Evolutionary conservation across 768 basidiomycete genomes (phyloP).

Genomic region (Auricularia heimuer): DNA sequence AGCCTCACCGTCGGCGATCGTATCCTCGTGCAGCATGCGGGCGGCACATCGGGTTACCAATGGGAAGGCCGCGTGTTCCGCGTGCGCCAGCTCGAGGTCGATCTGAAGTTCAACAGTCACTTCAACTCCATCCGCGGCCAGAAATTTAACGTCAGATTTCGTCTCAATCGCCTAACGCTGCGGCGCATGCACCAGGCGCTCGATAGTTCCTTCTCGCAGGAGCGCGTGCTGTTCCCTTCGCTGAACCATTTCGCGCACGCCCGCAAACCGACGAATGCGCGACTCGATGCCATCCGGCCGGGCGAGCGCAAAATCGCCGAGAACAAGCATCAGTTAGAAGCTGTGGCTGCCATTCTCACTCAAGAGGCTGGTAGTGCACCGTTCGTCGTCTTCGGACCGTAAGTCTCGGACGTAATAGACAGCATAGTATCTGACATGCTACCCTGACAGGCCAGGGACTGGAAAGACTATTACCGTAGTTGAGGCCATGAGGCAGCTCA

Average conservation of each 20-base stretch:
- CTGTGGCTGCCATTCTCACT: slow-evolving; percentile 37
- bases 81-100: slow-evolving; percentile 40
- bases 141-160: slow-evolving; percentile 42
- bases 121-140: slow-evolving; percentile 32
- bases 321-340: slow-evolving; percentile 40
- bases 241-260: slow-evolving; percentile 18
- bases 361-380: slow-evolving; percentile 38
- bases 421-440: too few relatives aligned
- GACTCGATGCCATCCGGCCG: slow-evolving; percentile 13
- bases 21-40: slow-evolving; percentile 28
- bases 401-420: slow-evolving; percentile 15
- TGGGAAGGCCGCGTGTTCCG: slow-evolving; percentile 50
- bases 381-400: slow-evolving; percentile 58
- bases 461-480: slow-evolving; percentile 14
- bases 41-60: slow-evolving; percentile 35
- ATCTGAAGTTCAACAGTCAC: slow-evolving; percentile 33
- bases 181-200: slow-evolving; percentile 53
- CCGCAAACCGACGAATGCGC: slow-evolving; percentile 9
- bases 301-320: slow-evolving; percentile 34
- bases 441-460: slow-evolving; percentile 10
- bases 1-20: slow-evolving; percentile 45
- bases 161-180: slow-evolving; percentile 42
- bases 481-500: slow-evolving; percentile 11
- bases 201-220: slow-evolving; percentile 32
- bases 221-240: slow-evolving; percentile 43